A percentile compares a stretch with the other conserved stretches of the same genome.
phyloP scores from a whole-genome alignment of 306 rosid species.

The Lagenaria siceraria region DNA sequence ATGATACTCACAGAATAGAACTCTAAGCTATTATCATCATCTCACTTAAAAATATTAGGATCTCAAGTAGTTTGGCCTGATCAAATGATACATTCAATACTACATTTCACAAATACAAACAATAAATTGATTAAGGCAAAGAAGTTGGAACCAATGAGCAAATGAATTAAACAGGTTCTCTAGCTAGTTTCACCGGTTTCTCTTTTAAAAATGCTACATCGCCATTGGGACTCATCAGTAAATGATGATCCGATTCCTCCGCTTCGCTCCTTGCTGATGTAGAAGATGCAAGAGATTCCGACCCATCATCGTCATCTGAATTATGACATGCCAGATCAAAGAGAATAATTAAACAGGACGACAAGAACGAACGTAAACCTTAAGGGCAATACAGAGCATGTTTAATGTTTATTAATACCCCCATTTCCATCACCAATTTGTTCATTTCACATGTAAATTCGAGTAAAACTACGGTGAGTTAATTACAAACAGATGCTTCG shows the following conservation, averaged over 20 bases:
- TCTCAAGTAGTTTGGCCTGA: slow-evolving; percentile 3
- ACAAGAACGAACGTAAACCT: background rate
- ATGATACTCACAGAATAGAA: background rate
- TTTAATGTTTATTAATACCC: background rate
- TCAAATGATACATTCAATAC: background rate
- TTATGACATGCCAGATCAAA: background rate
- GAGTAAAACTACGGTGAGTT: background rate
- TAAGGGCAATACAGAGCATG: background rate
- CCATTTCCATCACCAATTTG: background rate
- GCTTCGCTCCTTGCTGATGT: slow-evolving; percentile 41
- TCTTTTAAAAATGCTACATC: slow-evolving; percentile 67
- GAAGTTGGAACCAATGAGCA: slow-evolving; percentile 2
- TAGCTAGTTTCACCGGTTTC: slow-evolving; percentile 53
- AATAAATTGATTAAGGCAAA: slow-evolving; percentile 4
- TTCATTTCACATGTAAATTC: background rate
- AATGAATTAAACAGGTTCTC: slow-evolving; percentile 40
- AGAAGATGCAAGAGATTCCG: slow-evolving; percentile 49
- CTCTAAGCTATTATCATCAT: background rate
- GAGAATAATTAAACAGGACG: background rate
- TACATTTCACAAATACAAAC: slow-evolving; percentile 17
- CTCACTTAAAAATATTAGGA: background rate
- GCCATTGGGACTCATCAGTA: slow-evolving; percentile 35
- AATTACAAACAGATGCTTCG: background rate
- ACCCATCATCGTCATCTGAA: slow-evolving; percentile 57
- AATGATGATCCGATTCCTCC: slow-evolving; percentile 54